Percentiles rank a stretch among this genome's conserved stretches.
phyloP scores from a whole-genome alignment of 1,284 basidiomycete species.

The Neonothopanus nambi region DNA sequence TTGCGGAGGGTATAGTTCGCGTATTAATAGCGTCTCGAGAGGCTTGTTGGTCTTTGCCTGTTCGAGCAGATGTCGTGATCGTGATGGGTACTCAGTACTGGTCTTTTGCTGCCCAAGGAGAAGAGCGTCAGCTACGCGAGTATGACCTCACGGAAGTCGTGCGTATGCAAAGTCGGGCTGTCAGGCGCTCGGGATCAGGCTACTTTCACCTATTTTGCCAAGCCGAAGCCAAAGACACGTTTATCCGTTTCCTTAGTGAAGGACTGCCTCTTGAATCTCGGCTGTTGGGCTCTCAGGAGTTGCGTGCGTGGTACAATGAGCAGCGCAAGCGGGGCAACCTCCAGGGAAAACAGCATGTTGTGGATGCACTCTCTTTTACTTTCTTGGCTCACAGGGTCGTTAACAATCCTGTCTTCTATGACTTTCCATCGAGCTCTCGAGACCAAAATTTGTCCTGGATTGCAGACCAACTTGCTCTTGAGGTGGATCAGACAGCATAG shows the following conservation, averaged over 20 bases:
- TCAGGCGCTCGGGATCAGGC: constrained; percentile 62
- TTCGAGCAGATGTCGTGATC: constrained; percentile 79
- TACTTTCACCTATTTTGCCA: constrained; percentile 88
- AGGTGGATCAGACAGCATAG: neutral
- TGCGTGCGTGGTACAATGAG: constrained; percentile 55
- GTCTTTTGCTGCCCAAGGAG: constrained; percentile 44
- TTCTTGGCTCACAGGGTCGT: constrained; percentile 73
- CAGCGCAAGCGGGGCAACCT: constrained; percentile 41
- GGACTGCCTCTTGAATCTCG: constrained; percentile 90
- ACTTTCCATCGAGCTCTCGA: constrained; percentile 42
- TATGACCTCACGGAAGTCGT: constrained; percentile 84
- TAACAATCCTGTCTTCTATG: constrained; percentile 90
- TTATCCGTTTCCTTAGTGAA: constrained; percentile 79
- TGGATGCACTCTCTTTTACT: constrained; percentile 82
- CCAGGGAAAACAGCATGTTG: constrained; percentile 63
- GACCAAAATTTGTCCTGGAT: constrained; percentile 68
- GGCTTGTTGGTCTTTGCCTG: constrained; percentile 83
- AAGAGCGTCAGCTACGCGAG: constrained; percentile 74
- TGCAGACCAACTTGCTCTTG: constrained; percentile 54
- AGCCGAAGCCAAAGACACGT: constrained; percentile 76
- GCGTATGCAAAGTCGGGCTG: constrained; percentile 89
- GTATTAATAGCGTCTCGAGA: constrained; percentile 85
- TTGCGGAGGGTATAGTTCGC: constrained; percentile 78
- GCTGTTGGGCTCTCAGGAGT: constrained; percentile 54
- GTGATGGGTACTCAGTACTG: constrained; percentile 94